Evolutionary conservation across 2,329 filamentous ascomycete species (phyloP).

Genomic region (Pseudocercospora vitis): DNA sequence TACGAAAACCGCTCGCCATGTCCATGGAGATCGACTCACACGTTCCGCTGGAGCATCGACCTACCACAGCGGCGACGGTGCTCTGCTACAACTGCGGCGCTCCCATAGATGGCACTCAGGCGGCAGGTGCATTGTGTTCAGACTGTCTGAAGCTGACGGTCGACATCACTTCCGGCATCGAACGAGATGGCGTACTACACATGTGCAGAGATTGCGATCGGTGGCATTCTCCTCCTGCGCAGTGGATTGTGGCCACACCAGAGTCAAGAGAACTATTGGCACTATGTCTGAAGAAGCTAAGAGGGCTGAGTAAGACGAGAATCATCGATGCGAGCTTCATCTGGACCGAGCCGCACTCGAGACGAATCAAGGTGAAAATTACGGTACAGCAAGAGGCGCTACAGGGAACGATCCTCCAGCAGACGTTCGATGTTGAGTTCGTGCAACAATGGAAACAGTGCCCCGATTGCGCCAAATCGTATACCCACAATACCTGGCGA

Average conservation of each 20-base stretch:
- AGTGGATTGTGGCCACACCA: conserved; percentile 79
- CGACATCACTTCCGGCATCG: conserved; percentile 89
- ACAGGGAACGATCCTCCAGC: conserved; percentile 73
- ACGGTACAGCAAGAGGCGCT: conserved; percentile 77
- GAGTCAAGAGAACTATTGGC: conserved; percentile 93
- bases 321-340: conserved; percentile 96
- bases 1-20: conserved; percentile 29
- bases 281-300: conserved; percentile 82
- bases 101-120: conserved; percentile 85
- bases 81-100: conserved; percentile 98
- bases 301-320: conserved; percentile 82
- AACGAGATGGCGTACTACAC: conserved; percentile 84
- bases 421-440: conserved; percentile 93
- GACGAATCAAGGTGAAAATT: conserved; percentile 89
- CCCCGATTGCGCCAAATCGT: conserved; percentile 91
- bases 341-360: conserved; percentile 97
- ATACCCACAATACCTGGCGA: conserved; percentile 93
- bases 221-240: conserved; percentile 82
- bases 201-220: conserved; percentile 93
- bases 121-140: conserved; percentile 85
- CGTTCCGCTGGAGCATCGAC: conserved; percentile 35
- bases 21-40: conserved; percentile 42
- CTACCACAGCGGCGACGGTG: conserved; percentile 59
- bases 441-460: conserved; percentile 90
- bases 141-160: conserved; percentile 94